Conservation (phyloP, 768 basidiomycete genomes). For the Lactarius quietus region DNA sequence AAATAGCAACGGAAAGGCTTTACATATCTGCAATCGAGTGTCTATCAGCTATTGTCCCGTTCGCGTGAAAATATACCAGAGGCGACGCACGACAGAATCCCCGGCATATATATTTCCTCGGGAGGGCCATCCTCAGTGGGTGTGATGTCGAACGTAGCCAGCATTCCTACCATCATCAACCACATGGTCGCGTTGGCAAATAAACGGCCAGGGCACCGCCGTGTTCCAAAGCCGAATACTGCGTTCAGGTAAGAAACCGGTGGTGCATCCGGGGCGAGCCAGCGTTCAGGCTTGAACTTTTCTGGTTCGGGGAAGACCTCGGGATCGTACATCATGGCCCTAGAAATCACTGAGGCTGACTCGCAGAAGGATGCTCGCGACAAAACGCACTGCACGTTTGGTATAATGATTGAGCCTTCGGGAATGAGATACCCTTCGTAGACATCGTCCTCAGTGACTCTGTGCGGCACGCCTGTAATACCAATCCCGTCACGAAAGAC, state of each 20-base stretch:
- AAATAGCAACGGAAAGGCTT: no score
- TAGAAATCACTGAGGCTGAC: background rate
- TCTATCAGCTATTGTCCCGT: background rate
- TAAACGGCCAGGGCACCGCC: background rate
- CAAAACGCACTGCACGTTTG: background rate
- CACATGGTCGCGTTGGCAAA: background rate
- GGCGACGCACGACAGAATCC: no score
- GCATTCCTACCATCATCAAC: no score
- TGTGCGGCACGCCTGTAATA: background rate
- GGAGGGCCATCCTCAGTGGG: background rate
- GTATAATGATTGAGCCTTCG: background rate
- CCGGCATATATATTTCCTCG: background rate
- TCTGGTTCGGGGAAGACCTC: background rate
- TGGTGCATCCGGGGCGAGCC: no score
- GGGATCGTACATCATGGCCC: background rate
- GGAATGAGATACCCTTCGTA: background rate
- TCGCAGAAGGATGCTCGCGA: no score
- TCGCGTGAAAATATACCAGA: no score
- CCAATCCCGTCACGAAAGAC: background rate
- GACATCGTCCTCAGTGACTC: background rate
- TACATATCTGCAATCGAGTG: no score
- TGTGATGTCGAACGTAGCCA: no score
- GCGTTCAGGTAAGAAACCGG: no score
- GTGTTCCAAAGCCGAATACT: background rate
- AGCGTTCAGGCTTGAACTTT: background rate